These are phyloP conservation scores for Sugiyamaella chiloensis DNA, from an alignment of 805 yeast genomes.

Conservation along the genomic window DNA sequence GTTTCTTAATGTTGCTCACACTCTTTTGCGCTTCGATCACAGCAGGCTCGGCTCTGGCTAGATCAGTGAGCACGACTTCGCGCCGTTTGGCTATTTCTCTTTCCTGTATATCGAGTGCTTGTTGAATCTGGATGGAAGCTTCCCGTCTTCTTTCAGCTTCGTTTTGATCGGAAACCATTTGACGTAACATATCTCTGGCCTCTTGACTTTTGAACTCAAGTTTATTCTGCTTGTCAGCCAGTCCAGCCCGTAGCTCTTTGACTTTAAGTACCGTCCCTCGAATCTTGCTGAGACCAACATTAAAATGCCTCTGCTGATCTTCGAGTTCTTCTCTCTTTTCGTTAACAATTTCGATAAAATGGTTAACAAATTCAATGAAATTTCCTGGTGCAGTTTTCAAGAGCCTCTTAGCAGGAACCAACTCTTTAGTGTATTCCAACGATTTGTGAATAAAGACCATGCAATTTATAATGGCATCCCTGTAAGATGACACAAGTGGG, in stretches of 20 bases:
- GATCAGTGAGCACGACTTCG: conserved; percentile 53
- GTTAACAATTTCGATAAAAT: conserved; percentile 44
- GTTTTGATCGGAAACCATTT: conserved; percentile 79
- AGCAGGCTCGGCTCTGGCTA: conserved; percentile 80
- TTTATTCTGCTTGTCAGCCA: conserved; percentile 51
- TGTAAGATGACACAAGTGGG: conserved; percentile 28
- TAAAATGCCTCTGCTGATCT: conserved; percentile 66
- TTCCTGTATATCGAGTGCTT: conserved; percentile 66
- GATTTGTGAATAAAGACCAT: conserved; percentile 47
- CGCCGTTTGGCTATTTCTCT: conserved; percentile 53
- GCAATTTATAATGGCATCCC: conserved; percentile 48
- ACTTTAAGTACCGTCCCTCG: conserved; percentile 76
- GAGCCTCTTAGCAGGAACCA: conserved; percentile 8
- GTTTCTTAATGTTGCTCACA: conserved; percentile 89
- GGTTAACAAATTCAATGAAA: conserved; percentile 49
- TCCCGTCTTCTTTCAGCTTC: conserved; percentile 90
- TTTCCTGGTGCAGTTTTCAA: conserved; percentile 47
- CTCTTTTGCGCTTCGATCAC: conserved; percentile 80
- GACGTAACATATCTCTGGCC: conserved; percentile 67
- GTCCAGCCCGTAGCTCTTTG: conserved; percentile 49
- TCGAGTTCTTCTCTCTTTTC: conserved; percentile 50
- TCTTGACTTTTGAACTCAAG: conserved; percentile 58
- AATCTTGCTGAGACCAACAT: conserved; percentile 68
- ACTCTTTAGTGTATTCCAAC: conserved; percentile 10
- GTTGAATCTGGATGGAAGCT: conserved; percentile 73